Evolutionary conservation across 257 asterid genomes (phyloP).

Genomic region (Oldenlandia corymbosa): DNA sequence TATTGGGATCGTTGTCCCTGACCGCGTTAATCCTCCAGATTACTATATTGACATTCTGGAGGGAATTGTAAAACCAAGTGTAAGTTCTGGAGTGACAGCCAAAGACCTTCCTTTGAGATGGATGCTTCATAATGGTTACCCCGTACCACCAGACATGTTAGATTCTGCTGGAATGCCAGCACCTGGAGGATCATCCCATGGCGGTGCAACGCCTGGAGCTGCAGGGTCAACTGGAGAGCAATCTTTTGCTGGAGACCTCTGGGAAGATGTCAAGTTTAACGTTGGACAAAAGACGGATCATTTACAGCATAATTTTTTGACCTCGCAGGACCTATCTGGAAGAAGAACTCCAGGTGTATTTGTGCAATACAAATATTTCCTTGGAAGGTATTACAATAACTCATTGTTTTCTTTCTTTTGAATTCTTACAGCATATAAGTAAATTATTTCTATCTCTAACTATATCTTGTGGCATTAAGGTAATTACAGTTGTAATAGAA

Average conservation of each 20-base stretch:
- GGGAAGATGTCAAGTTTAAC: conserved; percentile 66
- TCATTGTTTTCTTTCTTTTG: background rate
- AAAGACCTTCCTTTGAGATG: conserved; percentile 96
- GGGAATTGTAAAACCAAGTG: conserved; percentile 63
- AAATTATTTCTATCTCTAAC: background rate
- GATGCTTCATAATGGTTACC: conserved; percentile 97
- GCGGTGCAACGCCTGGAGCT: conserved; percentile 33
- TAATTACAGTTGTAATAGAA: background rate
- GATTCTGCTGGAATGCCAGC: conserved; percentile 57
- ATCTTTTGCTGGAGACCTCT: conserved; percentile 68
- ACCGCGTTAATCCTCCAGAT: conserved; percentile 96
- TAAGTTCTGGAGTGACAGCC: conserved; percentile 48
- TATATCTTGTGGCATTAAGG: background rate
- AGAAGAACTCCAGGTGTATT: conserved; percentile 49
- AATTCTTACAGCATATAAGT: too few relatives aligned
- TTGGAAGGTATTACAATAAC: conserved; percentile 80
- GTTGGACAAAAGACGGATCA: conserved; percentile 64
- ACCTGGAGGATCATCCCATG: conserved; percentile 47
- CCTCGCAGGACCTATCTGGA: conserved; percentile 56
- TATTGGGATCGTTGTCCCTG: conserved; percentile 79
- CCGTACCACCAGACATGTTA: conserved; percentile 91
- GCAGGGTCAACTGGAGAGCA: conserved; percentile 29
- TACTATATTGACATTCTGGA: conserved; percentile 89
- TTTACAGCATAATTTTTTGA: conserved; percentile 44
- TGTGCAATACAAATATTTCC: conserved; percentile 65